These are phyloP conservation scores for Cyclotella kingstonii DNA, from an alignment of 108 stramenopile species.

Conservation along the genomic window DNA sequence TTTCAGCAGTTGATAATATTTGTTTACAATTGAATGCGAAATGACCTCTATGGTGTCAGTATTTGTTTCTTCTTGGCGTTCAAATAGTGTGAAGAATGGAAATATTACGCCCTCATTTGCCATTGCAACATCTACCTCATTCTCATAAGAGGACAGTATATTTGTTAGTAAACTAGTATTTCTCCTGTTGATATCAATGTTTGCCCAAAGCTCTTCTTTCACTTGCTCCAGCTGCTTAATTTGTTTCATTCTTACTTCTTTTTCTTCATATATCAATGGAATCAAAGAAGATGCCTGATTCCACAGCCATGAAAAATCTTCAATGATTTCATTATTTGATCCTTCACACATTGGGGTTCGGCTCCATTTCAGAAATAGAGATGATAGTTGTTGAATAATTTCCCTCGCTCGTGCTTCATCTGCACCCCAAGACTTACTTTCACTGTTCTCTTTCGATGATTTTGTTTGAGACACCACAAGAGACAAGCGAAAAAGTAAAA, in stretches of 20 bases:
- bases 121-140: slow-evolving; percentile 77
- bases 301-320: slow-evolving; percentile 38
- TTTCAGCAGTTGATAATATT: slow-evolving; percentile 30
- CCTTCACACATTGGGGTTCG: slow-evolving; percentile 46
- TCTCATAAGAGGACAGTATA: slow-evolving; percentile 52
- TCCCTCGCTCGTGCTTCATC: not conserved
- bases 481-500: slow-evolving; percentile 20
- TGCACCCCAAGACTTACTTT: not conserved
- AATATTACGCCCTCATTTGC: slow-evolving; percentile 46
- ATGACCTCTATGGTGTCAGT: slow-evolving; percentile 8
- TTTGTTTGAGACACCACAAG: not conserved
- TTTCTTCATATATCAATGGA: slow-evolving; percentile 14
- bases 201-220: slow-evolving; percentile 35
- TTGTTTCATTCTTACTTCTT: slow-evolving; percentile 2
- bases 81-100: slow-evolving; percentile 9
- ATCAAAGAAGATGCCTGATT: slow-evolving; percentile 28
- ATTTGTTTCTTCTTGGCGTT: slow-evolving; percentile 5
- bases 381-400: slow-evolving; percentile 25
- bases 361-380: slow-evolving; percentile 32
- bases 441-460: not conserved
- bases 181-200: slow-evolving; percentile 37
- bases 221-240: slow-evolving; percentile 37
- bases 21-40: no score
- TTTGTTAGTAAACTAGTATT: slow-evolving; percentile 33
- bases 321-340: slow-evolving; percentile 46